These are phyloP conservation scores for Kwoniella mangroviensis DNA, from an alignment of 768 basidiomycete species.

Conservation along the genomic window DNA sequence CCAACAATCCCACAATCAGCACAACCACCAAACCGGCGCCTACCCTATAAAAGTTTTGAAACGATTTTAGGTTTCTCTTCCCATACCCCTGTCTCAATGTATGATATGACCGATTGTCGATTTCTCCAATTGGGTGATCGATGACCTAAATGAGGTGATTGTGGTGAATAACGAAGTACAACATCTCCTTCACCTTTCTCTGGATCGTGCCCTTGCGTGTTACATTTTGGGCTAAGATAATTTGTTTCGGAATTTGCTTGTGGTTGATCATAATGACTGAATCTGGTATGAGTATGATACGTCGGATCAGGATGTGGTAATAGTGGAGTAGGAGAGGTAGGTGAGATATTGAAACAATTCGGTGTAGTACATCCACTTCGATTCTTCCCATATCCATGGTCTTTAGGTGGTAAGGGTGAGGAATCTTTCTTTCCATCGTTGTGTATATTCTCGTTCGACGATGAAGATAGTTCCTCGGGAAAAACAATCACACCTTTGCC, in stretches of 20 bases:
- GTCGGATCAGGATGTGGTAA: neutral
- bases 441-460: neutral
- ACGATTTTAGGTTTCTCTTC: constrained; percentile 1
- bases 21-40: constrained; percentile 2
- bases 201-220: neutral
- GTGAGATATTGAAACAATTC: neutral
- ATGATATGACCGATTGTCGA: constrained; percentile 8
- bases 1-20: constrained; percentile 10
- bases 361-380: neutral
- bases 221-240: too few relatives aligned
- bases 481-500: constrained; percentile 22
- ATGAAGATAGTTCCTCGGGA: constrained; percentile 5
- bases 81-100: constrained; percentile 11
- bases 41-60: neutral
- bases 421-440: neutral
- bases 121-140: constrained; percentile 19
- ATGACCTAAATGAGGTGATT: constrained; percentile 24
- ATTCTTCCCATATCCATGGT: neutral
- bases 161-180: neutral
- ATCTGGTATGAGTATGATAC: neutral
- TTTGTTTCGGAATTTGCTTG: neutral
- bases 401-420: neutral
- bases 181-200: constrained; percentile 4
- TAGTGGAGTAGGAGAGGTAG: neutral
- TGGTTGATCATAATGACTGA: neutral